Percentiles rank a stretch among this genome's conserved stretches.
Evolutionary conservation across 768 basidiomycete genomes (phyloP).

Genomic region (Galerina marginata): DNA sequence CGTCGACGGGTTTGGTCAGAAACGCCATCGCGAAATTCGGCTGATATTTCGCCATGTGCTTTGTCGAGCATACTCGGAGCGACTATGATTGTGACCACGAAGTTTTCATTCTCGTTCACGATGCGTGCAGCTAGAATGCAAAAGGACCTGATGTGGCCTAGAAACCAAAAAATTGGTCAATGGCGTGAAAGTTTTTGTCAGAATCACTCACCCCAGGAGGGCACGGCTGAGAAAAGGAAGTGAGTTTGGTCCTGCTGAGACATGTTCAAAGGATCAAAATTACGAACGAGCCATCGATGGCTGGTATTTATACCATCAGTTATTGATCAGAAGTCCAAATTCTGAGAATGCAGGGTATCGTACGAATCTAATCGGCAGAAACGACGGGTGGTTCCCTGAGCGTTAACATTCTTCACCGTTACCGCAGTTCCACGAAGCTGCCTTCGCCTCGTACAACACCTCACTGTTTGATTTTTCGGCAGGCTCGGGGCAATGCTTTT

Average conservation of each 20-base stretch:
- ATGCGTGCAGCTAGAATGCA: constrained; percentile 9
- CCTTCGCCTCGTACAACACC: no score
- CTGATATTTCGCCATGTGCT: constrained; percentile 3
- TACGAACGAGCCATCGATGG: no score
- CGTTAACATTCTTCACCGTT: no score
- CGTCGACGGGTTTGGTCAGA: not conserved
- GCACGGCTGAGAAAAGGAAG: constrained; percentile 6
- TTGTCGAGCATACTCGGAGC: constrained; percentile 3
- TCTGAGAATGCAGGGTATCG: no score
- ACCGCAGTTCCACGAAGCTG: no score
- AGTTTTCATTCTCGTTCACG: constrained; percentile 4
- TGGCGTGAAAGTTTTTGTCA: not conserved
- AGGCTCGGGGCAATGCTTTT: no score
- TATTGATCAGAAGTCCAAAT: no score
- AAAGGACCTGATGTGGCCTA: constrained; percentile 10
- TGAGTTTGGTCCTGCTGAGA: not conserved
- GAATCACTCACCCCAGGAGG: constrained; percentile 6
- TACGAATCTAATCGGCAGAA: no score
- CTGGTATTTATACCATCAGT: no score
- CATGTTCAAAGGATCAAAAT: not conserved
- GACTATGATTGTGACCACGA: not conserved
- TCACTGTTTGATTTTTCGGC: no score
- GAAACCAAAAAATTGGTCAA: not conserved
- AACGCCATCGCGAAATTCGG: not conserved
- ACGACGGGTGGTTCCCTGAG: no score